Base-by-base conservation (phyloP, 371 early-diverging fungal species). In the Apophysomyces elegans region DNA sequence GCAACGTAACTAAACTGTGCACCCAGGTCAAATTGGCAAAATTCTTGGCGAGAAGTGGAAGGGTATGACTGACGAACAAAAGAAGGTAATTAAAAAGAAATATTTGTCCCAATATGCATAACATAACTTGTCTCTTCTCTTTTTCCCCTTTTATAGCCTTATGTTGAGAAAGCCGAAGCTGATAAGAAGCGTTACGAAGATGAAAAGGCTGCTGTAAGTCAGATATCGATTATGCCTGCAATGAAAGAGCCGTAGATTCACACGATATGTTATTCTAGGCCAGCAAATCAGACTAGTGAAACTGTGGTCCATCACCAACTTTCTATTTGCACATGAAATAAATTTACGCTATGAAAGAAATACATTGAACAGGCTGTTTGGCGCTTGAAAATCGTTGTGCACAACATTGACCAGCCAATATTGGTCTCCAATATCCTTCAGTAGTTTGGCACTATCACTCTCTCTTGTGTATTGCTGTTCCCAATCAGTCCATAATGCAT, bases 371-470 rank as follows among this genome's bases (percentile, higher is more conserved):
- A 90, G 72, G 21, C 74, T 74, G 56, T 88, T 78, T 7, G 88
- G 67, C 32, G 81, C 68, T 61, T 86, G 76, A 67, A 86, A 96
- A 75, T 98, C 93, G 79, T 97, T 94, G 77, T 96, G 91, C 3
- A 97, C 95, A 7, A 97, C 86, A 68, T 95, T 97, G 58, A 96
- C 81, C 61, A 98, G 80, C 91, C 91, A 97, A 76, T 92, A 93
- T 41, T 79, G 83, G 37, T 91, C 86, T 38, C 83, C 76, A 54
- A 95, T 83, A 16, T 84, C 76, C 37, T 77, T 61, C 35, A 98
- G 75, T 44, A 95, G 71, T 63, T 79, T 71, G 45, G 70, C 75
- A 21, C 87, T 85, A 1, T 73, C 58, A 7, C 91, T 86, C 11
- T 70, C 81, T 2, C 77, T 80, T 2, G 86, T 75, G 71, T 95